Percentiles rank a stretch among this genome's conserved stretches.
Conservation (phyloP, 1,284 basidiomycete species). For the Trichosporon ovoides region DNA sequence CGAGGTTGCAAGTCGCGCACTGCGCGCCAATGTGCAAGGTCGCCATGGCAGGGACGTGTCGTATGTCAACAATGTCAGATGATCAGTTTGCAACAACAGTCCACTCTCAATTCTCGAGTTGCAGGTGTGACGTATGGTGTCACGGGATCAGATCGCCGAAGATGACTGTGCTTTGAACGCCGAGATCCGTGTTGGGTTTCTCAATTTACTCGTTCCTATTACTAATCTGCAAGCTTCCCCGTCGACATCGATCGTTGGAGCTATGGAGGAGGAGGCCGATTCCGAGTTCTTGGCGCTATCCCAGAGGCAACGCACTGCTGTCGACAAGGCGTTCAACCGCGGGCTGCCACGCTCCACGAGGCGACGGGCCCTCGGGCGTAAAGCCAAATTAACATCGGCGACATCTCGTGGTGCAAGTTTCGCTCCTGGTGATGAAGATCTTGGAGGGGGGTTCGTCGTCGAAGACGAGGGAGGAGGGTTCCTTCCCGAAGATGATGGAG, state of each 20-base stretch:
- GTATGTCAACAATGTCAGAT: too few relatives aligned
- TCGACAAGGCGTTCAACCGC: slow-evolving; percentile 43
- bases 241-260: neutral
- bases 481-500: slow-evolving; percentile 19
- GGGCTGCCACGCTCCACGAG: slow-evolving; percentile 22
- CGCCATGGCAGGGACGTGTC: slow-evolving; percentile 23
- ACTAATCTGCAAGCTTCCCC: too few relatives aligned
- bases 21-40: slow-evolving; percentile 31
- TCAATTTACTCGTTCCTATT: too few relatives aligned
- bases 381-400: neutral
- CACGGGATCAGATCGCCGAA: neutral
- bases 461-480: slow-evolving; percentile 24
- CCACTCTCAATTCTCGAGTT: neutral
- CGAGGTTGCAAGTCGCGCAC: slow-evolving; percentile 30
- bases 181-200: neutral
- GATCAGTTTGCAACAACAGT: neutral
- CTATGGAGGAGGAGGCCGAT: slow-evolving; percentile 30
- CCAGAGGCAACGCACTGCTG: slow-evolving; percentile 23
- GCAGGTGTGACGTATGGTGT: neutral
- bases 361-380: slow-evolving; percentile 6
- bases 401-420: slow-evolving; percentile 12
- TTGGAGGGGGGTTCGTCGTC: slow-evolving; percentile 24
- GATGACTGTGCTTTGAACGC: neutral
- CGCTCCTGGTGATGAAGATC: slow-evolving; percentile 13
- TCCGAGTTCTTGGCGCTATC: slow-evolving; percentile 45